Base-by-base conservation (phyloP, 2,329 filamentous ascomycete species). In the Phaeomoniella chlamydospora region DNA sequence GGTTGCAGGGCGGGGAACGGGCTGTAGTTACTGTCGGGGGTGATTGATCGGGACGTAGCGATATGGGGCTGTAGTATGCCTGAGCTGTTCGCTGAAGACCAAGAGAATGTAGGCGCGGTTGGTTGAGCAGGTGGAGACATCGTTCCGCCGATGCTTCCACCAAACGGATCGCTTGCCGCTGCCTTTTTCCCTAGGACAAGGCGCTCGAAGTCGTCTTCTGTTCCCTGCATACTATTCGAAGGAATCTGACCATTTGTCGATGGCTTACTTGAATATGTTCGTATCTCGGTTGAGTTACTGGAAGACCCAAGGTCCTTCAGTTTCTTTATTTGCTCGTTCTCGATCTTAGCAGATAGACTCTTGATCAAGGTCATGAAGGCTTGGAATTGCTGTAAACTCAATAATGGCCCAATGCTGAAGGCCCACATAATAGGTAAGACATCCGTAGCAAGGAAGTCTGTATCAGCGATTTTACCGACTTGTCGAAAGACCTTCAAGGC, bases 371-470 rank as follows among this genome's bases (percentile, higher is more conserved):
- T 65, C 85, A 96, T 94, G 55, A 92, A 96, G 0, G 72, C 65
- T 52, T 86, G 80, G 52, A 98, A 98, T 53, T 88, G 88, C 40
- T 79, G 70, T 5, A 96, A 67, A 48, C 94, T 80, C 4, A 98
- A 72, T 18, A 98, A 62, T 1, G 90, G 90, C 0, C 90, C 90
- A 3, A 98, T 65, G 49, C 80, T 85, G 74, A 96, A 94, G 44
- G 62, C 74, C 90, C 90, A 98, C 2, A 98, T 64, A 6, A 92
- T 73, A 0, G 90, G 90, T 9, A 98, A 63, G 12, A 94, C 76
- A 38, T 96, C 88, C 62, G 90, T 77, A 10, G 90, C 90, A 15
- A 94, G 73, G 51, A 94, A 96, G 31, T 94, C 90, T 2, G 79
- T 73, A 51, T 96, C 90, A 3, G 81, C 87, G 14, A 80, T 69